Conservation (phyloP, 2,329 filamentous ascomycete species). For the Karstenula rhodostoma region DNA sequence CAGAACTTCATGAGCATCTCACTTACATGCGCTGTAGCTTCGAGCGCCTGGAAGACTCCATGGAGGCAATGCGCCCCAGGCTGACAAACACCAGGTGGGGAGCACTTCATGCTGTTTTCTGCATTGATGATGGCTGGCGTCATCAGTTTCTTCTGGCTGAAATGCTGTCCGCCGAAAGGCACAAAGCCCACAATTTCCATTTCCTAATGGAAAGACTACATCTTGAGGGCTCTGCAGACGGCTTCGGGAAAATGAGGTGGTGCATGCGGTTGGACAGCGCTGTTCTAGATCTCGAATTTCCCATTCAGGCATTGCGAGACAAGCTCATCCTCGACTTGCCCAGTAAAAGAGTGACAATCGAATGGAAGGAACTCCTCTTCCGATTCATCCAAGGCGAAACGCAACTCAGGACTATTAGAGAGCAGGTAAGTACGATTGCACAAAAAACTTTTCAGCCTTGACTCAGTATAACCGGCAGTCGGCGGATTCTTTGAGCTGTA, state of each 20-base stretch:
- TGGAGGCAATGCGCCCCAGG: not conserved
- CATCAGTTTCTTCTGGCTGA: not conserved
- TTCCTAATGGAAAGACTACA: conserved; percentile 19
- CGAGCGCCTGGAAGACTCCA: conserved; percentile 13
- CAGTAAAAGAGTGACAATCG: conserved; percentile 17
- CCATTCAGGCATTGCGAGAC: conserved; percentile 16
- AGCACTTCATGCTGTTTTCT: conserved; percentile 30
- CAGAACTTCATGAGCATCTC: conserved; percentile 28
- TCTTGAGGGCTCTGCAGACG: conserved; percentile 17
- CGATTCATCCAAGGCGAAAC: conserved; percentile 35
- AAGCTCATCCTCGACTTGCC: conserved; percentile 21
- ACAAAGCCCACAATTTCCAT: conserved; percentile 13
- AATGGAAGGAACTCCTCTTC: conserved; percentile 36
- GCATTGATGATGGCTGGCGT: conserved; percentile 32
- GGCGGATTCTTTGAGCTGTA: not conserved
- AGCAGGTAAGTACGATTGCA: conserved; percentile 25
- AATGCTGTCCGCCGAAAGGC: conserved; percentile 4
- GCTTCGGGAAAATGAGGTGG: conserved; percentile 34
- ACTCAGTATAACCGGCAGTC: too few species aligned
- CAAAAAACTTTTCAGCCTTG: too few species aligned
- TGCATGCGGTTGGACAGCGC: conserved; percentile 35
- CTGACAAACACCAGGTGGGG: conserved; percentile 26
- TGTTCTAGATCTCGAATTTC: conserved; percentile 35
- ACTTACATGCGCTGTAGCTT: conserved; percentile 28
- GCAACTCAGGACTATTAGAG: conserved; percentile 27